Evolutionary conservation across 1,139 yeast species (phyloP), one percentile per base, ranked within the genome.

Genomic region (Pneumocystis carinii): DNA sequence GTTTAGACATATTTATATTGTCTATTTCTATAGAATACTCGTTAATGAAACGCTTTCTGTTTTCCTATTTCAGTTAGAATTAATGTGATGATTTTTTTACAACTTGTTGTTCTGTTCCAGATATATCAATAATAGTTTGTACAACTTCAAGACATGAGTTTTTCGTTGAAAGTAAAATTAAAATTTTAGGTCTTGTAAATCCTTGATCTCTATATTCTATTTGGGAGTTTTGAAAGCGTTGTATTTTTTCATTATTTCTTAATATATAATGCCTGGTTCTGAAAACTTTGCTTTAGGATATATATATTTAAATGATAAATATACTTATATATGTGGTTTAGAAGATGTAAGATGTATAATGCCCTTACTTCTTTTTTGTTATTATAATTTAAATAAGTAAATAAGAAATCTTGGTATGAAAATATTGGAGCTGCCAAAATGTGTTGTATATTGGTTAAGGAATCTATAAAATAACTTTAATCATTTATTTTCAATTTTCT

Each of bases 201-300:
- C 98, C 97, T 73, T 92, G 98, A 72, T 92, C 98, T 65, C 95
- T 77, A 66, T 81, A 78, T 70, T 89, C 96, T 38, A 78, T 76
- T 19, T 75, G 38, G 68, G 71, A 65, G 4, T 65, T 67, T 7
- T 66, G 66, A 61, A 77, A 77, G 15, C 75, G 71, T 36, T 78
- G 76, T 61, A 85, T 74, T 69, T 82, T 84, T 59, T 81, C 80
- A 68, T 85, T 87, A 73, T 92, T 86, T 71, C 86, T 87, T 68
- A 90, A 71, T 29, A 90, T 81, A 37, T 85, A 77, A 72, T 90
- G 96, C 71, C 97, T 80, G 0, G 97, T 88, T 14, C 59, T 57
- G 14, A 24, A 57, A 37, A 39, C 74, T 90, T 90, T 24, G 24
- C 24, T 19, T 17, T 56, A 37, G 19, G 10, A 36, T 39, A 38